phyloP scores from a whole-genome alignment of 2,329 filamentous ascomycete species.

The Emergomyces pasteurianus region DNA sequence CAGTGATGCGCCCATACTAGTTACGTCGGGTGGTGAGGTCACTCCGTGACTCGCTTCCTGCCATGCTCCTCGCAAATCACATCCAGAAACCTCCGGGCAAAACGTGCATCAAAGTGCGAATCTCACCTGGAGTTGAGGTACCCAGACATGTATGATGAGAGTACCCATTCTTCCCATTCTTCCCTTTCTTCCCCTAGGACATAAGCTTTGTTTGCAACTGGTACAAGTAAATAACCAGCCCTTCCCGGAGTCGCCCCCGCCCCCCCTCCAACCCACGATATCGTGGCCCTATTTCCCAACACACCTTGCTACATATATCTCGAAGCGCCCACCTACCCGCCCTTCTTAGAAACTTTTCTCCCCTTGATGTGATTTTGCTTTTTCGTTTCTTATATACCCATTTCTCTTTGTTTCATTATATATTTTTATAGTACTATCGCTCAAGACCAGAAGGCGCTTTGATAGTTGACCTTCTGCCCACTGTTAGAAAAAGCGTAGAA shows the following conservation, averaged over 20 bases:
- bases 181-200: neutral
- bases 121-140: neutral
- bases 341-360: neutral
- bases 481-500: conserved; percentile 1
- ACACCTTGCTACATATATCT: conserved; percentile 3
- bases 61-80: neutral
- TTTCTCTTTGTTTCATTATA: conserved; percentile 1
- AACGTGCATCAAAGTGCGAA: neutral
- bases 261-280: neutral
- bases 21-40: neutral
- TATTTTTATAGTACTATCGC: neutral
- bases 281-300: neutral
- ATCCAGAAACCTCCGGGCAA: neutral
- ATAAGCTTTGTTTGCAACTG: neutral
- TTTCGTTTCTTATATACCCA: neutral
- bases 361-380: conserved; percentile 1
- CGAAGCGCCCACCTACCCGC: conserved; percentile 1
- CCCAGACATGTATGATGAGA: neutral
- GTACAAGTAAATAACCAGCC: neutral
- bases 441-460: conserved; percentile 1
- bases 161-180: neutral
- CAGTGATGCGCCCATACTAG: neutral
- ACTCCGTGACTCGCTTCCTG: conserved; percentile 1
- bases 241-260: neutral
- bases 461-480: neutral